These are phyloP conservation scores for Tricholoma sp. DNA, from an alignment of 768 basidiomycete species.

Conservation along the genomic window DNA sequence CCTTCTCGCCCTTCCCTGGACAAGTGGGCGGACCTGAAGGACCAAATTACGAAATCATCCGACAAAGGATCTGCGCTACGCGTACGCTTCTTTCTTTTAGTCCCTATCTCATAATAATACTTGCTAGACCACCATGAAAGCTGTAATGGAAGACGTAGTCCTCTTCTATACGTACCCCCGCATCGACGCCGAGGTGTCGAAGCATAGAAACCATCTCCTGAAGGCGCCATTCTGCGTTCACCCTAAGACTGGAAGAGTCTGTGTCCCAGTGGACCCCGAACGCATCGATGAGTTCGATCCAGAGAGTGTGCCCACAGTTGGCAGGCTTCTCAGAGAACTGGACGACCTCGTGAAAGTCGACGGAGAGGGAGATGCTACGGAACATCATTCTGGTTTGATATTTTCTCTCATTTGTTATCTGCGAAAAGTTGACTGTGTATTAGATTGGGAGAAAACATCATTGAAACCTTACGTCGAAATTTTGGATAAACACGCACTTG, in stretches of 20 bases:
- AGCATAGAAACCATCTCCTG: slow-evolving; percentile 94
- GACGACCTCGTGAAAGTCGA: slow-evolving; percentile 36
- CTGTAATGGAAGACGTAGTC: slow-evolving; percentile 80
- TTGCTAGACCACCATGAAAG: slow-evolving; percentile 27
- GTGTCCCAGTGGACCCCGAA: slow-evolving; percentile 84
- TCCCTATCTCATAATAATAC: background rate
- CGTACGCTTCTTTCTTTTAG: slow-evolving; percentile 23
- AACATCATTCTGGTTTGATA: slow-evolving; percentile 45
- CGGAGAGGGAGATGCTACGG: slow-evolving; percentile 21
- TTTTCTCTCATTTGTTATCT: background rate
- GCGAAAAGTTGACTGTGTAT: background rate
- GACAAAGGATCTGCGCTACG: slow-evolving; percentile 25
- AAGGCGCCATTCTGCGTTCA: slow-evolving; percentile 98
- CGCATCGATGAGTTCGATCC: slow-evolving; percentile 82
- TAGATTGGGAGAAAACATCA: slow-evolving; percentile 85
- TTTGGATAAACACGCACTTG: slow-evolving; percentile 67
- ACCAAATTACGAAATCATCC: slow-evolving; percentile 24
- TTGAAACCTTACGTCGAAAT: slow-evolving; percentile 87
- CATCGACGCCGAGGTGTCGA: slow-evolving; percentile 95
- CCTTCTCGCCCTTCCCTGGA: slow-evolving; percentile 51
- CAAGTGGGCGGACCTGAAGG: slow-evolving; percentile 71
- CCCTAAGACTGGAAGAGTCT: slow-evolving; percentile 93
- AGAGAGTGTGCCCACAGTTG: slow-evolving; percentile 78
- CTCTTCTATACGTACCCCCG: slow-evolving; percentile 95
- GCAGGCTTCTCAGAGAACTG: slow-evolving; percentile 77